Evolutionary conservation across 2,329 filamentous ascomycete species (phyloP).

Genomic region (Aspergillus clavatus): DNA sequence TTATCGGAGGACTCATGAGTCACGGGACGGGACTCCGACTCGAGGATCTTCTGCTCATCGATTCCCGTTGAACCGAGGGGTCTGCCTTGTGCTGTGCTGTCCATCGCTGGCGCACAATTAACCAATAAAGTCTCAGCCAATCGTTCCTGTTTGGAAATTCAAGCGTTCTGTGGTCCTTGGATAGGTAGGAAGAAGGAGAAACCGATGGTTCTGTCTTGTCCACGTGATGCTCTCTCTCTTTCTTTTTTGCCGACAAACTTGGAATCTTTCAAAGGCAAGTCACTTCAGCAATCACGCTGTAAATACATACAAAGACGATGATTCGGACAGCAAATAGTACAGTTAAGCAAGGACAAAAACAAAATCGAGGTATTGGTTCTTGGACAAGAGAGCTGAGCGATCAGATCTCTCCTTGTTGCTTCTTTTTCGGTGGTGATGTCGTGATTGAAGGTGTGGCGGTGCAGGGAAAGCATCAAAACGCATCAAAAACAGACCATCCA

Average conservation of each 20-base stretch:
- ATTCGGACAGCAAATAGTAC: neutral
- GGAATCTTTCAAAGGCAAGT: neutral
- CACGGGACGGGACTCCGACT: constrained; percentile 25
- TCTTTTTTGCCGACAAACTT: no score
- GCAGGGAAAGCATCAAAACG: constrained; percentile 13
- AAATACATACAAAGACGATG: neutral
- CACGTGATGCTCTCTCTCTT: neutral
- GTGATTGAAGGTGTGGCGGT: constrained; percentile 19
- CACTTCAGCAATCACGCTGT: neutral
- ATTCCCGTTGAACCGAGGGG: constrained; percentile 33
- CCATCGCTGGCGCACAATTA: constrained; percentile 24
- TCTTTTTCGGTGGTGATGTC: neutral
- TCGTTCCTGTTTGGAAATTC: constrained; percentile 6
- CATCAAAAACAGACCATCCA: constrained; percentile 20
- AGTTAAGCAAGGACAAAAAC: neutral
- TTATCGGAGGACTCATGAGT: constrained; percentile 17
- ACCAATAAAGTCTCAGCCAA: constrained; percentile 18
- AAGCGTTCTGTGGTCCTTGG: no score
- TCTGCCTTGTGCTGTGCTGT: constrained; percentile 27
- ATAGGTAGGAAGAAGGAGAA: no score
- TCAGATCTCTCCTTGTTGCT: neutral
- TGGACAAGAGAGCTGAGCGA: no score
- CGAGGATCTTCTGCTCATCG: constrained; percentile 34
- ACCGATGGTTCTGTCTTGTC: neutral
- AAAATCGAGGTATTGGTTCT: no score